Evolutionary conservation across 108 stramenopile genomes (phyloP), one percentile per base, ranked within the genome.

Genomic region (Skeletonema grethae): DNA sequence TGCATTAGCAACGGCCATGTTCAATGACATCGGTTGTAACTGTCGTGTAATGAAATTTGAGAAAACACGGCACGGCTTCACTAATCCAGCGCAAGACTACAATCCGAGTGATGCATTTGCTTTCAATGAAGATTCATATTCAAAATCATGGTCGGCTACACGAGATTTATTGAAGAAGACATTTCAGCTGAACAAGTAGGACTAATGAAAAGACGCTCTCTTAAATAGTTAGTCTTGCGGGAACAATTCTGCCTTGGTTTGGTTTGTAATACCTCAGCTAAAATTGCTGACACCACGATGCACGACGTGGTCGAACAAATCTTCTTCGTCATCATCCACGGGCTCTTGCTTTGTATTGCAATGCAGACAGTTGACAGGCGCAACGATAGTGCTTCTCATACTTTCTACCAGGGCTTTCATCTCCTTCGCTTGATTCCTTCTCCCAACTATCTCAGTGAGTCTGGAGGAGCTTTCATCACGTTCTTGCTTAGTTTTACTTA

Each of bases 11-110:
- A 76, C 59, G 43, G 67, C 50, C 15, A 67, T 67, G 3, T 72
- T 89, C 34, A 57, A 70, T 34, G 24, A 64, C 11, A 20, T 67
- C 9, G 75, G 65, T 2, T 67, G 76, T 57, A 28, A 65, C 10
- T 72, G 73, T 6, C 35, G 36, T 4, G 50, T 86, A 2, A 45
- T 83, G 59, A 55, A 74, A 36, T 67, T 86, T 18, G 70, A 80
- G 11, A 67, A 70, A 12, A 85, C 85, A n/a, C 82, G 68, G 41
- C 91, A 92, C 67, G 91, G 91, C 12, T 92, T 88, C 67, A 90
- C 86, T 3, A 92, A 92, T 79, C 89, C 91, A 36, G 91, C 89
- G 0, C 91, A 92, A 79, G 73, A 73, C 32, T 87, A 63, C 63
- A 92, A 92, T 56, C 46, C 61, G 4, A 87, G 82, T 60, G 63